Evolutionary conservation across 768 basidiomycete genomes (phyloP), one percentile per base, ranked within the genome.

Genomic region (Chalciporus piperatus): DNA sequence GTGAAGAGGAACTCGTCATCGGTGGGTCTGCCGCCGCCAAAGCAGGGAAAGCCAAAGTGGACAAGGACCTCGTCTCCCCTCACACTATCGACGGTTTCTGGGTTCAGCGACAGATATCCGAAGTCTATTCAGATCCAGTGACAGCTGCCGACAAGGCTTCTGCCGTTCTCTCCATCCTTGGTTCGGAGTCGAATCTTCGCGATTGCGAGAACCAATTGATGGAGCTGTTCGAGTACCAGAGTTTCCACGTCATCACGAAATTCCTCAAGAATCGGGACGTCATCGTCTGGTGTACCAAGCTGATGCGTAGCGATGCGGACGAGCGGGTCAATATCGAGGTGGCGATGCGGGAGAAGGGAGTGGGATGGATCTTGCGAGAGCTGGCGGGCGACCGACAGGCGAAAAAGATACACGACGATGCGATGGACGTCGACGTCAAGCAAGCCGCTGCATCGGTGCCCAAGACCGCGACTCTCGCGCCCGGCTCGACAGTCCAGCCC

Each of bases 31-130:
- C 82, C 0, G 76, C 83, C 13, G 57, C 73, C 22, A 73, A 65
- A 39, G 68, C 72, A 28, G 69, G 73, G 19, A 78, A 77, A 47
- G 65, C 76, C 48, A 83, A 84, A 61, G 75, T 74, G 41, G 85
- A 90, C 70, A 84, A 85, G 59, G 90, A 92, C 59, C 73, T 84
- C 47, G 86, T 98, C 37, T 86, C 92, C 0, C 93, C 94, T 0
- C 92, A 97, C 55, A 79, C 85, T 45, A 85, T 99, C 62, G 96
- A 99, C 67, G 96, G 83, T 23, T 98, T 98, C 83, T 99, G 95
- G 95, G 92, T 99, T 0, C 97, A 99, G 64, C 87, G 95, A 1
- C 89, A 96, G 52, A 85, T 98, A 45, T 83, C 90, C 0, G 85
- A 92, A 64, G 78, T 93, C 13, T 98, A 97, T 63, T 81, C 95